A percentile compares a stretch with the other conserved stretches of the same genome.
phyloP scores from a whole-genome alignment of 75 land plant species.

The Cryptomeria japonica region DNA sequence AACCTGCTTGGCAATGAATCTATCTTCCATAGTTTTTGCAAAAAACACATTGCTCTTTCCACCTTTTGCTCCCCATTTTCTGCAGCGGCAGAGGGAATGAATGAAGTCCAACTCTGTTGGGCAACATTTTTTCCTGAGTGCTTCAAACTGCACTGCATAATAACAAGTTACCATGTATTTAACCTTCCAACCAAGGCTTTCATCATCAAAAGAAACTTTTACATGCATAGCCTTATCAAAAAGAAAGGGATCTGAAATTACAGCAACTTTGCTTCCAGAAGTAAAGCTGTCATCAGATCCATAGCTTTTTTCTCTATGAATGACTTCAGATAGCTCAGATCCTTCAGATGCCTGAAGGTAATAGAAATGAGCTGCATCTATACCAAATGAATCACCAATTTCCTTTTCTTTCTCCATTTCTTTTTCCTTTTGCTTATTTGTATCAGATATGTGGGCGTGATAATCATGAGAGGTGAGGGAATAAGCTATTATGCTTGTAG shows the following conservation, averaged over 20 bases:
- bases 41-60: constrained; percentile 99
- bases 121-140: constrained; percentile 76
- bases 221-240: constrained; percentile 52
- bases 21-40: constrained; percentile 89
- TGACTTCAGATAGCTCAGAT: constrained; percentile 15
- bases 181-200: constrained; percentile 47
- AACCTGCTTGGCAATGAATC: constrained; percentile 93
- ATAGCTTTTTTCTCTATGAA: constrained; percentile 23
- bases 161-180: constrained; percentile 79
- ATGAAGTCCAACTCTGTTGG: constrained; percentile 71
- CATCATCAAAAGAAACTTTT: constrained; percentile 64
- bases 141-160: constrained; percentile 81
- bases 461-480: constrained; percentile 68
- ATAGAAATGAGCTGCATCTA: constrained; percentile 31
- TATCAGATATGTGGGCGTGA: constrained; percentile 41
- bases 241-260: constrained; percentile 39
- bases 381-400: constrained; percentile 14
- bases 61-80: constrained; percentile 94
- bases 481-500: constrained; percentile 90
- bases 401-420: constrained; percentile 49
- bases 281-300: constrained; percentile 42
- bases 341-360: constrained; percentile 37
- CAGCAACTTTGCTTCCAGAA: constrained; percentile 38
- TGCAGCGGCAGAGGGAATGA: constrained; percentile 82
- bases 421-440: constrained; percentile 17